Base-by-base conservation (phyloP, 2,329 filamentous ascomycete species). In the Periconia sp. region DNA sequence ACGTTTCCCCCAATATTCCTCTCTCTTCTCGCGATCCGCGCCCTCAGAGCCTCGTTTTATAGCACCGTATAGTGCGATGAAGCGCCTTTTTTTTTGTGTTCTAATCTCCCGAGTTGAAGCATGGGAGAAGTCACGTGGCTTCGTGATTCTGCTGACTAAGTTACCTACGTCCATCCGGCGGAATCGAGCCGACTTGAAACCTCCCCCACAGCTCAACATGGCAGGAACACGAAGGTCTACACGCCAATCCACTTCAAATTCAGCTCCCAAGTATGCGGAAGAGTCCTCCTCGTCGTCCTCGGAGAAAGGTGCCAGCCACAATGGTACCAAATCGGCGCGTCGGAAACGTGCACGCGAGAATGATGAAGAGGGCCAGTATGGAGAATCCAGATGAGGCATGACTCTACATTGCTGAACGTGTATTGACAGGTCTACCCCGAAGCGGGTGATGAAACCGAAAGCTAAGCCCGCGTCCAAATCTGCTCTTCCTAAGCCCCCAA, bases 271-370 rank as follows among this genome's bases (percentile, higher is more conserved):
- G 16, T 61, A 65, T 30, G 50, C 55, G 12, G 58, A 64, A 5
- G 34, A 48, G 0, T 49, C 44, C 40, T 47, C 54, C 5, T 46
- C 54, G 1, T 38, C 48, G 2, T 46, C 48, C 2, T 57, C 59
- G 30, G 42, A 54, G 6, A 46, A 44, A 28, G 34, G 17, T 11
- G 21, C 46, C n/a, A 62, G 51, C 39, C 51, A 52, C 46, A 60
- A 56, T 49, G 52, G 26, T 23, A 53, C 50, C 33, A 60, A 57
- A 33, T 9, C 50, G 32, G 61, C 58, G 56, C 58, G 56, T 52
- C 54, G 54, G 25, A 66, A 67, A 44, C 65, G 62, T 46, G 45
- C 36, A 5, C 56, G 61, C n/a, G 49, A 55, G 11, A 48, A 50
- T 7, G 52, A 56, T 5, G 49, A 52, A 15, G 43, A 45, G 3